Evolutionary conservation across 225 moss, liverwort and hornwort genomes (phyloP).

Genomic region (Polytrichum formosum): DNA sequence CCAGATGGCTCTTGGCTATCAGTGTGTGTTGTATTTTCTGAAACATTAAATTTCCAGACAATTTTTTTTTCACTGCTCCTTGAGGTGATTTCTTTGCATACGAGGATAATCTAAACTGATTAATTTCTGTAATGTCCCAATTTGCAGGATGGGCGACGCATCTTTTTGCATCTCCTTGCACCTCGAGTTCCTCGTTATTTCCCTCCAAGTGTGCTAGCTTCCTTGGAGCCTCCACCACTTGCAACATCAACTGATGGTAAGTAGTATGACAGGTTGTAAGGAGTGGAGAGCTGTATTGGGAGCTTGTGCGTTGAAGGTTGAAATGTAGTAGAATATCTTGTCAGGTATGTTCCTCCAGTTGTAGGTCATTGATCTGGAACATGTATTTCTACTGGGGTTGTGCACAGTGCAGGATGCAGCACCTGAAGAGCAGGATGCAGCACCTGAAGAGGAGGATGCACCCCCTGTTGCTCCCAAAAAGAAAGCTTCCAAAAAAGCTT

Average conservation of each 20-base stretch:
- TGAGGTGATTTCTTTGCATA: background rate
- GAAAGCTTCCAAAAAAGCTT: slow-evolving; percentile 14
- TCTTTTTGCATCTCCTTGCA: slow-evolving; percentile 86
- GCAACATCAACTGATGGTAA: slow-evolving; percentile 34
- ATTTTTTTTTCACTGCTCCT: background rate
- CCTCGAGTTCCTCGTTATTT: slow-evolving; percentile 89
- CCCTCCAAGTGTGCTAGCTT: slow-evolving; percentile 66
- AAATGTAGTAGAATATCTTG: background rate
- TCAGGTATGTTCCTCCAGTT: background rate
- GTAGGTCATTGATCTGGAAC: background rate
- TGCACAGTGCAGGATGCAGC: slow-evolving; percentile 27
- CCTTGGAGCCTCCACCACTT: slow-evolving; percentile 42
- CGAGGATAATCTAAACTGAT: background rate
- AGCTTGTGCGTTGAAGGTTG: background rate
- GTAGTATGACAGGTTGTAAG: slow-evolving; percentile 8
- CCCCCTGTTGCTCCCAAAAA: slow-evolving; percentile 16
- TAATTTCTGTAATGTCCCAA: background rate
- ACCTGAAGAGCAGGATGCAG: slow-evolving; percentile 33
- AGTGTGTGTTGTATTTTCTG: no score
- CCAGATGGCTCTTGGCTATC: no score
- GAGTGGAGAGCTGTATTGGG: background rate
- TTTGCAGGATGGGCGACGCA: slow-evolving; percentile 76
- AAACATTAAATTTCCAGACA: background rate
- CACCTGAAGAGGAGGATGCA: slow-evolving; percentile 34
- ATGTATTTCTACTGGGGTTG: background rate